Evolutionary conservation across 2,329 filamentous ascomycete genomes (phyloP), one percentile per base, ranked within the genome.

Genomic region (Pseudonectria foliicola): DNA sequence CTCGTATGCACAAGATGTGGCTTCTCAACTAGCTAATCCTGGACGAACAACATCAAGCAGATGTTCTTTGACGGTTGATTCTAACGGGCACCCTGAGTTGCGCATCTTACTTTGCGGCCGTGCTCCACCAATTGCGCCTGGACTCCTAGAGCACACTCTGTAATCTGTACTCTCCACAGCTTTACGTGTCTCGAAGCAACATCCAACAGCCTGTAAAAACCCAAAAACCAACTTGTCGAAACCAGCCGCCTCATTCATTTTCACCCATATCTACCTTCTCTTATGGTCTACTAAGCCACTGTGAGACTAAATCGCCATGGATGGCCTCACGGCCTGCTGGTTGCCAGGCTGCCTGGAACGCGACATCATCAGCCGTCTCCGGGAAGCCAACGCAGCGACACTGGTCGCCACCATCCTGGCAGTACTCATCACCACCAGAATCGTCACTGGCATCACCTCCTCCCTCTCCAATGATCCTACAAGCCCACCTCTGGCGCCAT

Each of bases 391-490:
- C 16, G 31, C 41, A 10, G 32, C 53, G 21, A 42, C 48, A 29
- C 35, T 50, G 31, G 33, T 55, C 29, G 34, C 42, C 24, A 49
- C 55, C 13, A 21, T 53, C 10, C 26, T 59, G 29, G 31, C 49
- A 14, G 35, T 59, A 6, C 31, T 55, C 21, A 8, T 55, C 25
- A 50, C 53, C 13, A 54, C 53, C 3, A 48, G 47, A 31, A 35
- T 50, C 15, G 37, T 56, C 35, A 41, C 45, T 3, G 44, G 44
- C 15, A 29, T 33, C 14, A 31, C 48, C 15, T 43, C 78, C 70
- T 82, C 41, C 27, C 29, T 31, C 21, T 21, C 40, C 21, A 37
- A 48, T 40, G 40, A 44, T 12, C 40, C 40, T 21, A 47, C 37
- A 24, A 43, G 33, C 7, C 54, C 56, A 10, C 46, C 50, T 6